Evolutionary conservation across 1,284 basidiomycete species (phyloP).

Genomic region (Malassezia slooffiae): DNA sequence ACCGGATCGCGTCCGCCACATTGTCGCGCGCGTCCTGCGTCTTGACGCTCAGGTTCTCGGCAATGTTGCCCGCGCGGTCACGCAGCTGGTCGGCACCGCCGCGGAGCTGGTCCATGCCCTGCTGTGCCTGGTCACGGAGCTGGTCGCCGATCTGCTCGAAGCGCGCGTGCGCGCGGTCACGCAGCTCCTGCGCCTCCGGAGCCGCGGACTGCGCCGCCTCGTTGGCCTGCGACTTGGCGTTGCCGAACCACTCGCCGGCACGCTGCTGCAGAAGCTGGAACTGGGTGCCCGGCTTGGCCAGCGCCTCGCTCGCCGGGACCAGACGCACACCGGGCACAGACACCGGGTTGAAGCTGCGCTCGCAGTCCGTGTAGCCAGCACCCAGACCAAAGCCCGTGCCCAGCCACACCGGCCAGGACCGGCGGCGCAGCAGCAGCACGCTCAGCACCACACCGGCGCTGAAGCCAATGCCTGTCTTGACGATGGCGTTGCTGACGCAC

Average conservation of each 20-base stretch:
- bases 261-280: constrained; percentile 37
- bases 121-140: too few species aligned
- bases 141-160: constrained; percentile 12
- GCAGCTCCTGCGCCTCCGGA: neutral
- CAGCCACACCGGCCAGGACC: constrained; percentile 88
- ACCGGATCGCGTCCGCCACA: neutral
- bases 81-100: too few species aligned
- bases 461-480: constrained; percentile 78
- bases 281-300: constrained; percentile 21
- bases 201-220: neutral
- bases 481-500: constrained; percentile 51
- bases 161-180: constrained; percentile 9
- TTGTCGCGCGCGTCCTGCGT: constrained; percentile 4
- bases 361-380: constrained; percentile 85
- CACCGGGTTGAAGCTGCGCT: constrained; percentile 88
- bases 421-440: constrained; percentile 86
- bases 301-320: constrained; percentile 49
- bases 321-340: constrained; percentile 80
- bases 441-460: constrained; percentile 85
- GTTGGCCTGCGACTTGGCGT: constrained; percentile 24
- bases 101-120: too few species aligned
- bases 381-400: constrained; percentile 74
- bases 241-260: constrained; percentile 35
- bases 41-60: too few species aligned
- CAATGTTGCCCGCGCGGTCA: too few species aligned